Conservation (phyloP, 129 eudicot species). For the Gnaphalium uliginosum region DNA sequence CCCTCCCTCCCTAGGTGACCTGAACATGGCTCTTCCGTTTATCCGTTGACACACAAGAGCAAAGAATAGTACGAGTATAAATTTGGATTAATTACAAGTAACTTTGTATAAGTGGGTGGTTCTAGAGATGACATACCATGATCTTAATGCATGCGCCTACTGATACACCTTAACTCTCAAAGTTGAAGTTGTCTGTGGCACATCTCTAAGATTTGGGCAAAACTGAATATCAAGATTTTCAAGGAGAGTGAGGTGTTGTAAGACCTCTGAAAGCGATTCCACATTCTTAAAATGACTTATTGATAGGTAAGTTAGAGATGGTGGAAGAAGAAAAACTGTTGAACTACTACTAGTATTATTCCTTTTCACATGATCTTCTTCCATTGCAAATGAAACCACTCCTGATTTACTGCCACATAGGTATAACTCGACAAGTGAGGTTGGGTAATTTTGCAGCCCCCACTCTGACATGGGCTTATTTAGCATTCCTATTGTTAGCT, state of each 20-base stretch:
- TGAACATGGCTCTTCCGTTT: no score
- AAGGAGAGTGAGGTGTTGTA: not conserved
- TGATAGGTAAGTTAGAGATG: not conserved
- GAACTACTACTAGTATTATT: no score
- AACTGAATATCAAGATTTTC: not conserved
- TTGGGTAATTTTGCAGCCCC: not conserved
- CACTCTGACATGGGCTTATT: not conserved
- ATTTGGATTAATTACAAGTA: no score
- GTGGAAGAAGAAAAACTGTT: not conserved
- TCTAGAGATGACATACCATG: not conserved
- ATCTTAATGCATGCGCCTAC: no score
- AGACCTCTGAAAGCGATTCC: not conserved
- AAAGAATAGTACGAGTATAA: no score
- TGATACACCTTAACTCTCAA: not conserved
- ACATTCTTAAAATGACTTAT: not conserved
- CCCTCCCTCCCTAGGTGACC: no score
- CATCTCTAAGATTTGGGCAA: not conserved
- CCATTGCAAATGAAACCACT: not conserved
- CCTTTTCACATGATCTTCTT: not conserved
- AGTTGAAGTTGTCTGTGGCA: not conserved
- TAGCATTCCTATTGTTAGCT: not conserved
- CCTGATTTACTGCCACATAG: not conserved
- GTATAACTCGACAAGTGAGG: not conserved
- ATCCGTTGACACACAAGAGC: no score
- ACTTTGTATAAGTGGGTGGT: no score